Evolutionary conservation across 768 basidiomycete species (phyloP).

Genomic region (Cystoderma amianthinum): DNA sequence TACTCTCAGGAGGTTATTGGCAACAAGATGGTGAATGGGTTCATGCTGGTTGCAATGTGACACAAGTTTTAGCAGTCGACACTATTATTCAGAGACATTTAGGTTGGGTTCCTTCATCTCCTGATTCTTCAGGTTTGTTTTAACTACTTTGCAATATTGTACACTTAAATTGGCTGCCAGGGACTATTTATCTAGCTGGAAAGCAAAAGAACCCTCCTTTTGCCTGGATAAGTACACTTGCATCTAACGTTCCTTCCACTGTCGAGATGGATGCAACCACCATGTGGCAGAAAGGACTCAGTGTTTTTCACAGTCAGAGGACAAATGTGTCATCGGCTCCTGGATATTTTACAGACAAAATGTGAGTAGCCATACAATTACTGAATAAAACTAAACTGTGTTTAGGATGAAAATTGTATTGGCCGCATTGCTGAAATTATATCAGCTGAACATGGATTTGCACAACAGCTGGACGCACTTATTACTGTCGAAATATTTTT

Average conservation of each 20-base stretch:
- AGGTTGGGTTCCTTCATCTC: no score
- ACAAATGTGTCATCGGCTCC: no score
- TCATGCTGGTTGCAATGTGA: not conserved
- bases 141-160: not conserved
- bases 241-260: not conserved
- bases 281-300: not conserved
- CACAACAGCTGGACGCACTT: no score
- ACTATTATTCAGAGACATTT: constrained; percentile 6
- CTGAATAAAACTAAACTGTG: no score
- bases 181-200: not conserved
- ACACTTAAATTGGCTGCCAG: not conserved
- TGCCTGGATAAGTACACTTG: no score
- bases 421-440: no score
- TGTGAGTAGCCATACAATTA: no score
- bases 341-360: no score
- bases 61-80: constrained; percentile 4
- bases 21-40: not conserved
- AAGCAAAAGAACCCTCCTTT: not conserved
- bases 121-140: not conserved
- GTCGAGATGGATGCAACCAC: not conserved
- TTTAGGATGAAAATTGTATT: no score
- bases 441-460: no score
- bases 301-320: no score
- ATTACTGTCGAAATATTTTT: no score
- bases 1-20: constrained; percentile 23